Base-by-base conservation (phyloP, 257 asterid genomes). In the Plantago elongata region DNA sequence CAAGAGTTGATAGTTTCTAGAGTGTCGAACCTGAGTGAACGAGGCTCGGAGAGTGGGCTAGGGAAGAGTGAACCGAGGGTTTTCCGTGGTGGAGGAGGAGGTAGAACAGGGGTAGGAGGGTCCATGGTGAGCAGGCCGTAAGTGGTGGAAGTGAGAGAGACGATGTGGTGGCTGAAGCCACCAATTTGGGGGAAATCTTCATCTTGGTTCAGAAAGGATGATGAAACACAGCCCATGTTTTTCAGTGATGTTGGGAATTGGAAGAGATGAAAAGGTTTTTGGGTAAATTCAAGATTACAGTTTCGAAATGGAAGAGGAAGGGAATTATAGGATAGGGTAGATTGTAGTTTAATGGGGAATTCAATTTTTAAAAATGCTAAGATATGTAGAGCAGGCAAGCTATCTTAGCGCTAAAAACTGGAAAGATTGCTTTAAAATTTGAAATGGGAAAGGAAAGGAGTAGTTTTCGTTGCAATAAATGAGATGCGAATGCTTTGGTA, bases 81-180 rank as follows among this genome's bases (percentile, higher is more conserved):
- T 76, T 58, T 51, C 7, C 95, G 83, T 60, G 81, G 83, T 11
- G 92, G 83, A 12, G 90, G 89, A 10, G 79, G 75, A 9, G 84
- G 86, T 12, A 74, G 70, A 48, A 66, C 45, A 10, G 77, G 77
- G 12, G 62, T 56, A 3, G 72, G 78, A 17, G 75, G 56, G 66
- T 90, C 97, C 22, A 90, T 85, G 14, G 84, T 78, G 6, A 92
- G 22, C 22, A 92, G 74, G 16, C 99, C 99, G 69, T 92, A 89
- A 12, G 99, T 86, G 60, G 99, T 79, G 83, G 99, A 92, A 71
- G 96, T 89, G 59, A 89, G 95, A 52, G 95, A 89, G 14, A 92
- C 99, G 72, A 92, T 83, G 88, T 92, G 99, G 83, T 92, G 94
- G 73, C 83, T 83, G 74, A 92, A 83, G 63, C 79, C 90, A 9